Conservation (phyloP, 2,329 filamentous ascomycete genomes). For the Colletotrichum tropicale region DNA sequence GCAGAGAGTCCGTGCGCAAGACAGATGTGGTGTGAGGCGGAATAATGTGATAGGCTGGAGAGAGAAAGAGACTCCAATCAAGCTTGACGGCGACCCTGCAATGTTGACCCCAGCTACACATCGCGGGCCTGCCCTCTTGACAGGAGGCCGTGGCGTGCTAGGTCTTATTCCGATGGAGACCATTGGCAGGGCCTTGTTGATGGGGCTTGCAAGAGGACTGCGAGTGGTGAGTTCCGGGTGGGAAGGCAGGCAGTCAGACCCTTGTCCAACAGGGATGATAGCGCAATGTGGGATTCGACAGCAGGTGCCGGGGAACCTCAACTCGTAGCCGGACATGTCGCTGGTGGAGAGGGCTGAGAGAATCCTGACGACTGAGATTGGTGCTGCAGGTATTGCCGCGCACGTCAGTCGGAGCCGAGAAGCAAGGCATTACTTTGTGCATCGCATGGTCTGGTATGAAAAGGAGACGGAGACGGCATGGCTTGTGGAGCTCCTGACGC, state of each 20-base stretch:
- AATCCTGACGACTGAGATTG: background rate
- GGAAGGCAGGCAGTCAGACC: background rate
- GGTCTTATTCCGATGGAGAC: conserved; percentile 15
- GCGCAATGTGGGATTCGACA: conserved; percentile 19
- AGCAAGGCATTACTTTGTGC: background rate
- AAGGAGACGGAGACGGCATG: background rate
- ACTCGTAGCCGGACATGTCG: background rate
- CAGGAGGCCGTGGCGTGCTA: conserved; percentile 2
- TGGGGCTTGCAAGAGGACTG: background rate
- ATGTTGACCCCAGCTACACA: background rate
- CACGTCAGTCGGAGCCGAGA: conserved; percentile 7
- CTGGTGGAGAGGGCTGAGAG: conserved; percentile 4
- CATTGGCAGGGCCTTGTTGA: conserved; percentile 1
- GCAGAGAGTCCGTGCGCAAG: background rate
- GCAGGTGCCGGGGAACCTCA: conserved; percentile 10
- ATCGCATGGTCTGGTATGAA: background rate
- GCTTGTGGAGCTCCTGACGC: background rate
- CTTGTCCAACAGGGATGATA: conserved; percentile 14
- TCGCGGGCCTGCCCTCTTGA: conserved; percentile 3
- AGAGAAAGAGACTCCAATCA: background rate
- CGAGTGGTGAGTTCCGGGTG: background rate
- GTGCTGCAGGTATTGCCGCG: background rate
- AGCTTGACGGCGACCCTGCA: background rate
- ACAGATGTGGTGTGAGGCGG: background rate
- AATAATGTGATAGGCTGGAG: background rate